Conservation (phyloP, 2,329 filamentous ascomycete genomes). For the Fusarium cyanostomum region DNA sequence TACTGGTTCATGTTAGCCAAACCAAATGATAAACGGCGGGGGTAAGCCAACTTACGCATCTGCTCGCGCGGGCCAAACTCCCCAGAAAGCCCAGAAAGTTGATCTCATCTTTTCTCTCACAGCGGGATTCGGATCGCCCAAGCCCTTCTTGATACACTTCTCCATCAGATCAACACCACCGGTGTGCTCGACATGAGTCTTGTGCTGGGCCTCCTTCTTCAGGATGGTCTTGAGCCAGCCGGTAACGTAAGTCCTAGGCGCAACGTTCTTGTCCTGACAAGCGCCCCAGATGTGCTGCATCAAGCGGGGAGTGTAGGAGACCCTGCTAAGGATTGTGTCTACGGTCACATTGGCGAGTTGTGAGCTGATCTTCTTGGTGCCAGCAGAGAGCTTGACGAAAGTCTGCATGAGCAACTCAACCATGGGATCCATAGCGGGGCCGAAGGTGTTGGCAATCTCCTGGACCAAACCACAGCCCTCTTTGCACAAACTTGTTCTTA, state of each 20-base stretch:
- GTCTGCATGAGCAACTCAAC: conserved; percentile 90
- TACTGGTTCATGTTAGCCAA: conserved; percentile 57
- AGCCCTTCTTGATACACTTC: conserved; percentile 87
- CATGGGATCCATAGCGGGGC: conserved; percentile 84
- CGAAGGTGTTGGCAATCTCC: conserved; percentile 80
- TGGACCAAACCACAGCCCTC: conserved; percentile 86
- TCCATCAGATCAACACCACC: conserved; percentile 86
- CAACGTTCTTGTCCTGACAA: conserved; percentile 92
- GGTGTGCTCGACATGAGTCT: conserved; percentile 82
- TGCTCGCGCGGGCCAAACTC: conserved; percentile 80
- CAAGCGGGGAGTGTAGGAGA: conserved; percentile 81
- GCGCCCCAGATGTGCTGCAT: conserved; percentile 87
- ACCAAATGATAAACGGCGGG: neutral
- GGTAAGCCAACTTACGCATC: conserved; percentile 66
- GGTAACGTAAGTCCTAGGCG: conserved; percentile 80
- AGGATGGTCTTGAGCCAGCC: conserved; percentile 88
- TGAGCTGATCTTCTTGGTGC: conserved; percentile 91
- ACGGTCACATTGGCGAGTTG: conserved; percentile 84
- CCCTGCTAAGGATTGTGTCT: conserved; percentile 80
- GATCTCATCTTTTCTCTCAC: conserved; percentile 87
- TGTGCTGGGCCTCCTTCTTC: conserved; percentile 80
- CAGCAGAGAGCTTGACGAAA: conserved; percentile 87
- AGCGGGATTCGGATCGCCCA: conserved; percentile 88
- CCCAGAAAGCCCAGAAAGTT: conserved; percentile 86
- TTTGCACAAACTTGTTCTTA: conserved; percentile 89